A percentile compares a stretch with the other conserved stretches of the same genome.
Evolutionary conservation across 306 rosid species (phyloP).

Genomic region (Medicago ruthenica): DNA sequence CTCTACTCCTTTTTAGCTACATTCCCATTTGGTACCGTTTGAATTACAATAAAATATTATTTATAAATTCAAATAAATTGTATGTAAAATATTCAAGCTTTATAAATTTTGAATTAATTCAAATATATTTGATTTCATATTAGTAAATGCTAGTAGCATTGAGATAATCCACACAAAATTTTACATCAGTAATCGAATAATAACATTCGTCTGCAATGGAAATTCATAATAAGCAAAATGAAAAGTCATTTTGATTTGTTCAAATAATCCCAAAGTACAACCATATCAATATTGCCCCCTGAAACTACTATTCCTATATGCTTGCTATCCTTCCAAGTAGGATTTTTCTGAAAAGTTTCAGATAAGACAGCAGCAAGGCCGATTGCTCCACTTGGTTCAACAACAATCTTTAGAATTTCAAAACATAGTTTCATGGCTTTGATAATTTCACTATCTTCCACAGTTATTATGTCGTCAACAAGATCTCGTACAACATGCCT

Average conservation of each 20-base stretch:
- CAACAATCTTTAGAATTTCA: conserved; percentile 80
- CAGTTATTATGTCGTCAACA: conserved; percentile 77
- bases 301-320: conserved; percentile 79
- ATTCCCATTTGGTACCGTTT: no score
- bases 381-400: conserved; percentile 93
- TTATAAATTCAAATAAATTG: no score
- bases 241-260: conserved; percentile 48
- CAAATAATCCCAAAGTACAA: conserved; percentile 69
- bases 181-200: neutral
- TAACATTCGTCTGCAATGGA: conserved; percentile 32
- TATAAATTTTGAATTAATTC: no score
- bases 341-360: conserved; percentile 67
- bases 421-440: conserved; percentile 82
- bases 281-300: conserved; percentile 89
- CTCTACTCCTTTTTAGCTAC: no score
- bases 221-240: conserved; percentile 19
- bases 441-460: conserved; percentile 77
- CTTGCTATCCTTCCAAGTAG: conserved; percentile 74
- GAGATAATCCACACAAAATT: no score
- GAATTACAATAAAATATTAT: no score
- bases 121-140: no score
- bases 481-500: conserved; percentile 91
- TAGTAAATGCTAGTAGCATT: no score
- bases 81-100: no score
- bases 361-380: conserved; percentile 95